Evolutionary conservation across 2,329 filamentous ascomycete species (phyloP).

Genomic region (Phialemoniopsis sp.): DNA sequence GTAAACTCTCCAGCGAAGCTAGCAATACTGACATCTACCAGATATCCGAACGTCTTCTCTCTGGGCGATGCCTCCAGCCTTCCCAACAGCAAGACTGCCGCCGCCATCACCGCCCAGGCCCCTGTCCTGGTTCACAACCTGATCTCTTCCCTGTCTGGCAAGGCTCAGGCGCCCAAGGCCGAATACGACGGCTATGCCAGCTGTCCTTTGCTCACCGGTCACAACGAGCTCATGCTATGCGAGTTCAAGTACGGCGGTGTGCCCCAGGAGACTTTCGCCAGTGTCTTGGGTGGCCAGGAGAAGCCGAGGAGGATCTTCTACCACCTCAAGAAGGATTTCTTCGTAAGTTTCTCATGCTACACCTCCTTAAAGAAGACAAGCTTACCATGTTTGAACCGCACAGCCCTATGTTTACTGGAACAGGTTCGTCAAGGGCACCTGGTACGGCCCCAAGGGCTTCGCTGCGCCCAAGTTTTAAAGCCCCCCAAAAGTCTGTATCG

Average conservation of each 20-base stretch:
- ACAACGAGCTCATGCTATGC: slow-evolving; percentile 37
- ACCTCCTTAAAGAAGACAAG: too few species aligned
- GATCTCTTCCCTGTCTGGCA: slow-evolving; percentile 23
- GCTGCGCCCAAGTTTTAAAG: too few species aligned
- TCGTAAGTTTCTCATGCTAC: too few species aligned
- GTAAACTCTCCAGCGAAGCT: slow-evolving; percentile 6
- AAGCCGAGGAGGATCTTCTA: slow-evolving; percentile 28
- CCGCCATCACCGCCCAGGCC: slow-evolving; percentile 34
- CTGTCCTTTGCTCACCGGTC: slow-evolving; percentile 35
- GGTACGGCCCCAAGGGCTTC: slow-evolving; percentile 47
- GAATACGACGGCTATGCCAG: slow-evolving; percentile 37
- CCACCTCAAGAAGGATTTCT: slow-evolving; percentile 35
- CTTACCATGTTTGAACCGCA: too few species aligned
- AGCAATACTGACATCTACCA: slow-evolving; percentile 12
- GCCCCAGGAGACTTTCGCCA: slow-evolving; percentile 34
- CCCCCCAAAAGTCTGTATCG: too few species aligned
- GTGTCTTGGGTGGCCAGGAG: slow-evolving; percentile 27
- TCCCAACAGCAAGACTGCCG: slow-evolving; percentile 34
- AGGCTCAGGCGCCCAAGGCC: slow-evolving; percentile 16
- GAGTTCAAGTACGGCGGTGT: slow-evolving; percentile 41
- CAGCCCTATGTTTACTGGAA: slow-evolving; percentile 49
- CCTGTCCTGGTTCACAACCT: slow-evolving; percentile 35
- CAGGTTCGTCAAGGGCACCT: slow-evolving; percentile 49
- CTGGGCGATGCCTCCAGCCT: slow-evolving; percentile 32
- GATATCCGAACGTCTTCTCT: slow-evolving; percentile 32